These are phyloP conservation scores for Talaromyces stipitatus DNA, from an alignment of 495 filamentous ascomycete genomes.

Conservation along the genomic window DNA sequence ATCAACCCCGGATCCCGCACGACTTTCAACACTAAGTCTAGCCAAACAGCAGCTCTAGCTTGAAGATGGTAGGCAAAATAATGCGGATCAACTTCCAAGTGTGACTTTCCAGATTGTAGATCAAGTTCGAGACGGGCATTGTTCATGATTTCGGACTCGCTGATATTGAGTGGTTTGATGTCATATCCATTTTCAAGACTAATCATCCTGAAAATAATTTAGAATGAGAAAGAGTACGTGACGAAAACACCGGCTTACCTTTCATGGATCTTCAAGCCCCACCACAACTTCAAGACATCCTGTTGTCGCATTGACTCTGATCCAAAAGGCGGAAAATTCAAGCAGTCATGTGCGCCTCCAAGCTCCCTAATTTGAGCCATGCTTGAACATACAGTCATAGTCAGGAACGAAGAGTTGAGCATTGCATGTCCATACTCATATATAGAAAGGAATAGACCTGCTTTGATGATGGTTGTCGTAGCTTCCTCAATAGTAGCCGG, in stretches of 20 bases:
- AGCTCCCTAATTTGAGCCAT: constrained; percentile 2
- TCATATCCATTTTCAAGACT: constrained; percentile 1
- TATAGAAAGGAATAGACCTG: constrained; percentile 1
- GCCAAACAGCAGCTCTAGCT: constrained; percentile 4
- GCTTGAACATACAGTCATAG: not conserved
- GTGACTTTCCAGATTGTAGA: not conserved
- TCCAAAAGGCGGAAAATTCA: not conserved
- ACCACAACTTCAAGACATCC: not conserved
- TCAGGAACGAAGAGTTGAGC: constrained; percentile 2
- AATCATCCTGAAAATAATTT: not conserved
- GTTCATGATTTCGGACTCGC: not conserved
- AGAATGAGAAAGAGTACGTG: not conserved
- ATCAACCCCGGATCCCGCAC: not conserved
- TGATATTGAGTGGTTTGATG: not conserved
- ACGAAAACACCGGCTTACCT: not conserved
- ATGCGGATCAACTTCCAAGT: not conserved
- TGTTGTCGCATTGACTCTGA: not conserved
- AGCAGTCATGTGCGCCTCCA: not conserved
- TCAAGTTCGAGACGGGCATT: not conserved
- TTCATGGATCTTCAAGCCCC: constrained; percentile 3
- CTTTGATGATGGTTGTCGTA: not conserved
- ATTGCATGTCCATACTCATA: constrained; percentile 3
- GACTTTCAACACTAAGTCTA: not conserved
- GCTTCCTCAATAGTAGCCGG: not conserved
- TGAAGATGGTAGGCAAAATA: constrained; percentile 1